Evolutionary conservation across 1,284 basidiomycete genomes (phyloP).

Genomic region (Meripilus lineatus): DNA sequence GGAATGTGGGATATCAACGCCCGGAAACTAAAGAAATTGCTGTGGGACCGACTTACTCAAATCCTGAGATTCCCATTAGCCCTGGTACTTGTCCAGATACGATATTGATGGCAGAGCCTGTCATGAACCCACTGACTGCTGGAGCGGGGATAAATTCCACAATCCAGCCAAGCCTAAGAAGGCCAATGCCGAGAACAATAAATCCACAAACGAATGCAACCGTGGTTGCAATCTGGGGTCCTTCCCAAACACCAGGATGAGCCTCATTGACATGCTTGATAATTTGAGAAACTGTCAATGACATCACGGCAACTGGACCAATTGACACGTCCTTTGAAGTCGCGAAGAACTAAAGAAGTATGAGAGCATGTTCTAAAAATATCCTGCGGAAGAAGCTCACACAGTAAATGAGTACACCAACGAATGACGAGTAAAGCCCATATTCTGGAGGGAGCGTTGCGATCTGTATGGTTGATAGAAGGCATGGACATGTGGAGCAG

Average conservation of each 20-base stretch:
- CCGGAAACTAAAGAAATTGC: background rate
- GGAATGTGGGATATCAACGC: background rate
- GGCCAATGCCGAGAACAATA: slow-evolving; percentile 87
- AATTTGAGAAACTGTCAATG: slow-evolving; percentile 79
- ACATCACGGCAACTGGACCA: slow-evolving; percentile 96
- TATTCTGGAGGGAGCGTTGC: slow-evolving; percentile 84
- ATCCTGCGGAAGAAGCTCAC: slow-evolving; percentile 38
- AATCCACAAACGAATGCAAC: slow-evolving; percentile 88
- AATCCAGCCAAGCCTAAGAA: slow-evolving; percentile 88
- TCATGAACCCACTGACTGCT: slow-evolving; percentile 92
- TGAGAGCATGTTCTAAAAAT: slow-evolving; percentile 14
- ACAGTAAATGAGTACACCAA: slow-evolving; percentile 81
- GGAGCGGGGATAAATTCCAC: slow-evolving; percentile 92
- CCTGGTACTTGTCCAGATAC: slow-evolving; percentile 82
- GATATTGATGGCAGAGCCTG: slow-evolving; percentile 87
- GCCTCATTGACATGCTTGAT: slow-evolving; percentile 57
- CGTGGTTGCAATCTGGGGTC: slow-evolving; percentile 77
- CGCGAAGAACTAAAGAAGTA: slow-evolving; percentile 66
- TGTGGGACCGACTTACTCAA: slow-evolving; percentile 75
- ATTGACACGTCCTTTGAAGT: slow-evolving; percentile 94
- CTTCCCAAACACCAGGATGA: slow-evolving; percentile 49
- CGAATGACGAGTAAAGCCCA: slow-evolving; percentile 93
- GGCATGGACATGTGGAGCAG: background rate
- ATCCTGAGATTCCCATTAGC: slow-evolving; percentile 79
- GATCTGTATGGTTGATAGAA: slow-evolving; percentile 41